Evolutionary conservation across 2,329 filamentous ascomycete species (phyloP).

Genomic region (Penicillium sp.): DNA sequence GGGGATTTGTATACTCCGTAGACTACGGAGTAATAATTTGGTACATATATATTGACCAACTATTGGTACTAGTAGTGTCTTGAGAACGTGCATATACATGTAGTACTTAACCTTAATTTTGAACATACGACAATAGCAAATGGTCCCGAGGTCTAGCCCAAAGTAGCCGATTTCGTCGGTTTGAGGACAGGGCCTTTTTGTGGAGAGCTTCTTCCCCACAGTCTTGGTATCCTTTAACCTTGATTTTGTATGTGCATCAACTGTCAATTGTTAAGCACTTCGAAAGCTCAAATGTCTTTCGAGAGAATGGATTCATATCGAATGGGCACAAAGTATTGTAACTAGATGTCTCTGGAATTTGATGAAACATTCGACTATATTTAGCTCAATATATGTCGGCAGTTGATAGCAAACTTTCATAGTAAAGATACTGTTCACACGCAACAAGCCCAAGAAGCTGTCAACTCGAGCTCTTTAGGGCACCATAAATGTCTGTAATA

Average conservation of each 20-base stretch:
- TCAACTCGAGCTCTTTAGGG: background rate
- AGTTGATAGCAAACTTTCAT: background rate
- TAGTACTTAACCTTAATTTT: background rate
- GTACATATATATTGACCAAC: background rate
- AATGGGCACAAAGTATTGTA: background rate
- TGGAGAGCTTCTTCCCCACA: slow-evolving; percentile 3
- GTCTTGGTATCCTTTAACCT: background rate
- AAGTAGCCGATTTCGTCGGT: background rate
- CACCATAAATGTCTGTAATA: background rate
- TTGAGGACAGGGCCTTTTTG: slow-evolving; percentile 1
- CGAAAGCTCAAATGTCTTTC: background rate
- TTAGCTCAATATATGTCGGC: background rate
- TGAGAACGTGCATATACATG: background rate
- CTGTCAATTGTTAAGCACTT: background rate
- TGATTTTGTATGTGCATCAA: background rate
- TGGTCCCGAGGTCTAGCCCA: background rate
- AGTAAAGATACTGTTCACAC: background rate
- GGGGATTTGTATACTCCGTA: background rate
- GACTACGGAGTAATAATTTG: background rate
- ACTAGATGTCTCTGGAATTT: background rate
- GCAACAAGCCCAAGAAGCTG: background rate
- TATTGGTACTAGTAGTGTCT: background rate
- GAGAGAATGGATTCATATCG: background rate
- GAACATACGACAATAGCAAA: background rate
- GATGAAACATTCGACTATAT: background rate